These are phyloP conservation scores for Pseudozyma tsukubaensis DNA, from an alignment of 1,284 basidiomycete species.

Conservation along the genomic window DNA sequence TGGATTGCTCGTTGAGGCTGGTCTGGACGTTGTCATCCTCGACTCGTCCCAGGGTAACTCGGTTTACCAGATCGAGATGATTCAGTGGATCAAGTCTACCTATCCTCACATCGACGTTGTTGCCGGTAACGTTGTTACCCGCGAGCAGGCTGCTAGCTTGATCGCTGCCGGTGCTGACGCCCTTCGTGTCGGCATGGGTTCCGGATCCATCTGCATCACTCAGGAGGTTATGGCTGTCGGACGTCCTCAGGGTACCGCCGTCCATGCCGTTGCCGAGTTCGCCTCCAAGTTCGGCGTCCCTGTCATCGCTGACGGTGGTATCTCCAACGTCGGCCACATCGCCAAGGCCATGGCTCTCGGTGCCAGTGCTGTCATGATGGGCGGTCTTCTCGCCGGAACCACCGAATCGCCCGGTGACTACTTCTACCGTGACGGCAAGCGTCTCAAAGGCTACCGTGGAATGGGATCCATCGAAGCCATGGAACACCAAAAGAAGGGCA, in stretches of 20 bases:
- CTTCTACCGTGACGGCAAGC: conserved; percentile 98
- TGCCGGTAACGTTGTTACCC: conserved; percentile 96
- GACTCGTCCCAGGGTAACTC: conserved; percentile 99
- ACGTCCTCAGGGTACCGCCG: conserved; percentile 95
- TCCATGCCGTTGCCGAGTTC: conserved; percentile 94
- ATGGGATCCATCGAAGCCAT: conserved; percentile 81
- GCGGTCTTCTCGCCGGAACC: conserved; percentile 92
- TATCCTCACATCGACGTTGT: conserved; percentile 83
- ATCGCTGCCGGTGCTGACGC: conserved; percentile 95
- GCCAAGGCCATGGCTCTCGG: conserved; percentile 95
- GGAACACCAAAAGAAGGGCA: conserved; percentile 66
- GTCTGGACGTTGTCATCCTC: conserved; percentile 92
- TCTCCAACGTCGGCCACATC: conserved; percentile 95
- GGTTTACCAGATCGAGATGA: conserved; percentile 92
- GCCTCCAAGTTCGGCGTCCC: conserved; percentile 93
- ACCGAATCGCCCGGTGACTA: conserved; percentile 98
- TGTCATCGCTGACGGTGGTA: conserved; percentile 97
- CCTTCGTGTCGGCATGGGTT: conserved; percentile 95
- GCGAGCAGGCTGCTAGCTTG: conserved; percentile 93
- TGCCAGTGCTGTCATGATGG: conserved; percentile 98
- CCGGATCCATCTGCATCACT: conserved; percentile 98
- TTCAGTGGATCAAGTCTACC: conserved; percentile 89
- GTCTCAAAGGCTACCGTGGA: conserved; percentile 97
- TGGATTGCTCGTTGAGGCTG: conserved; percentile 86
- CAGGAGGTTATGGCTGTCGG: conserved; percentile 99